A percentile compares a stretch with the other conserved stretches of the same genome.
Evolutionary conservation across 805 yeast genomes (phyloP).

Genomic region (Lachancea thermotolerans): DNA sequence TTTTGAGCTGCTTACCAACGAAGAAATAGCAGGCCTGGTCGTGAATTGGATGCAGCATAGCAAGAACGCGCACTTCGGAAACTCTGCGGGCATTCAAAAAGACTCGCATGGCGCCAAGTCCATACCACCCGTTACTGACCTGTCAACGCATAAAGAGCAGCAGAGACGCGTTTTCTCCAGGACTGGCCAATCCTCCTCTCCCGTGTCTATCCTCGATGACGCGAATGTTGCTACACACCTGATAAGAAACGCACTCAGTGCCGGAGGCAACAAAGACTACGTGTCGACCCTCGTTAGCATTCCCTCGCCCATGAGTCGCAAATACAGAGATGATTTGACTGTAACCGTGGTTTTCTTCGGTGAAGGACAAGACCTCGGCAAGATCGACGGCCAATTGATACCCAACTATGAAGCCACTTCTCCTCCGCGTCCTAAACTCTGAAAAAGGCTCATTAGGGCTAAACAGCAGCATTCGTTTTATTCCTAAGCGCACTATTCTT

Average conservation of each 20-base stretch:
- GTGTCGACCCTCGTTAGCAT: constrained; percentile 83
- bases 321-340: constrained; percentile 92
- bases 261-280: constrained; percentile 81
- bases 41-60: constrained; percentile 87
- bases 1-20: constrained; percentile 85
- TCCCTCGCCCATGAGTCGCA: constrained; percentile 85
- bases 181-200: constrained; percentile 26
- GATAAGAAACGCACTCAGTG: constrained; percentile 86
- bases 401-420: constrained; percentile 24
- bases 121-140: constrained; percentile 43
- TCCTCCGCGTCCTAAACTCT: constrained; percentile 23
- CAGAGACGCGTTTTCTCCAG: constrained; percentile 73
- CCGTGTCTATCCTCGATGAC: constrained; percentile 63
- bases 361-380: constrained; percentile 35
- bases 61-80: neutral
- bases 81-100: no score
- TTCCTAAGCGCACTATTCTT: no score
- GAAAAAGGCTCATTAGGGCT: neutral
- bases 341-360: constrained; percentile 95
- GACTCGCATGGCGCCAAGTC: neutral
- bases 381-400: constrained; percentile 17
- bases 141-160: constrained; percentile 48
- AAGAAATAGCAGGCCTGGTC: constrained; percentile 86
- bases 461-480: no score
- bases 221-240: constrained; percentile 87